Evolutionary conservation across 1,284 basidiomycete species (phyloP).

Genomic region (Trichosporon faecale): DNA sequence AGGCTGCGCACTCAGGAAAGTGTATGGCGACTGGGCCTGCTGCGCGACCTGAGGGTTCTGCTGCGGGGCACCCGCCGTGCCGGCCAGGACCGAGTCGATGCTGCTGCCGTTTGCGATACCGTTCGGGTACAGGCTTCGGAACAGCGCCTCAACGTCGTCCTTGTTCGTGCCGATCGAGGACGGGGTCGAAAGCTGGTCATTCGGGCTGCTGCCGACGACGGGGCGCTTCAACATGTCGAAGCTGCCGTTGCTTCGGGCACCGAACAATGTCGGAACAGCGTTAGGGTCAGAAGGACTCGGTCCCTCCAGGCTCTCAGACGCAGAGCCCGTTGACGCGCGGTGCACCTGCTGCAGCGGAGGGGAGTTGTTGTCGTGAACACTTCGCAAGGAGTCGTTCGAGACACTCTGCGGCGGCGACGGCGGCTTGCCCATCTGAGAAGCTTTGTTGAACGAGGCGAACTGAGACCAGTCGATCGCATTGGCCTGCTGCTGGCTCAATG

Average conservation of each 20-base stretch:
- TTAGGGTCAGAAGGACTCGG: constrained; percentile 15
- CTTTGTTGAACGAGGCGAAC: constrained; percentile 19
- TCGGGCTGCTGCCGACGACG: constrained; percentile 11
- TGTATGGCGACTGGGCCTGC: constrained; percentile 24
- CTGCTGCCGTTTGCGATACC: constrained; percentile 19
- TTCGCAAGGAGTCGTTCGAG: constrained; percentile 35
- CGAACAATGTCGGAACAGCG: constrained; percentile 20
- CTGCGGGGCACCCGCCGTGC: constrained; percentile 4
- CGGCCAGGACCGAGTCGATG: constrained; percentile 19
- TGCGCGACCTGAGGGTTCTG: constrained; percentile 13
- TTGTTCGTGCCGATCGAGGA: constrained; percentile 24
- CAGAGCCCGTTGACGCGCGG: constrained; percentile 24
- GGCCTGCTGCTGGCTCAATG: constrained; percentile 1
- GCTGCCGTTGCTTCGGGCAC: constrained; percentile 15
- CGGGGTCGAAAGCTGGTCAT: constrained; percentile 18
- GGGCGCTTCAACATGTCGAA: not conserved
- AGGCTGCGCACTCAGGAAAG: constrained; percentile 35
- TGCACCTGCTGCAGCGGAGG: constrained; percentile 14
- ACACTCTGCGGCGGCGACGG: constrained; percentile 40
- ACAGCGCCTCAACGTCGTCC: constrained; percentile 43
- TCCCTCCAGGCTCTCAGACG: constrained; percentile 33
- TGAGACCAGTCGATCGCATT: constrained; percentile 25
- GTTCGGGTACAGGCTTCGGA: constrained; percentile 46
- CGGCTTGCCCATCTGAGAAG: constrained; percentile 33
- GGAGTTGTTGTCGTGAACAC: constrained; percentile 34